phyloP scores from a whole-genome alignment of 2,329 filamentous ascomycete species.

The Paraconiothyrium brasiliense region DNA sequence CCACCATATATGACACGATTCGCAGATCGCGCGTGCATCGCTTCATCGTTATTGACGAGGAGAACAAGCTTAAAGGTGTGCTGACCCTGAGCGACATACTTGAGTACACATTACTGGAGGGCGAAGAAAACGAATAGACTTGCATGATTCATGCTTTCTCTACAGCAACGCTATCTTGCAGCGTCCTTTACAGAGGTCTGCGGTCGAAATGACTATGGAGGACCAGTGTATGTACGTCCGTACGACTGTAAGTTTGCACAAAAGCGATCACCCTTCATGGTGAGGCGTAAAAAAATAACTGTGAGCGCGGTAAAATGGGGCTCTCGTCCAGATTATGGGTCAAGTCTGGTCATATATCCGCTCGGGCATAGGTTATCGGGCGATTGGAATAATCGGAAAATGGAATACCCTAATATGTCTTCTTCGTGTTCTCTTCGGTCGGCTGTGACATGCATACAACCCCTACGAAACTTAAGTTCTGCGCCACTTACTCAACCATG shows the following conservation, averaged over 20 bases:
- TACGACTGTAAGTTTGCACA: neutral
- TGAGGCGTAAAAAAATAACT: neutral
- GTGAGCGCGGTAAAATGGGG: too few species aligned
- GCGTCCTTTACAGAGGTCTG: neutral
- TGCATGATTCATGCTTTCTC: neutral
- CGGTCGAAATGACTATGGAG: neutral
- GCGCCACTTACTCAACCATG: too few species aligned
- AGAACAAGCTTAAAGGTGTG: constrained; percentile 84
- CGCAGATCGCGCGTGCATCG: constrained; percentile 94
- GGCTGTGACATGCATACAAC: too few species aligned
- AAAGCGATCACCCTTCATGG: neutral
- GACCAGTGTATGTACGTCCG: neutral
- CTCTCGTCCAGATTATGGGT: too few species aligned
- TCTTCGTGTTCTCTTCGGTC: too few species aligned
- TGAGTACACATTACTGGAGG: constrained; percentile 88
- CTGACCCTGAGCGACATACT: constrained; percentile 96
- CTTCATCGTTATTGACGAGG: constrained; percentile 90
- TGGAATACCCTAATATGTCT: too few species aligned
- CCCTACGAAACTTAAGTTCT: too few species aligned
- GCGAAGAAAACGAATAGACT: constrained; percentile 64
- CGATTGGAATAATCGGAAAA: too few species aligned
- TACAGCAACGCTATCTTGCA: neutral
- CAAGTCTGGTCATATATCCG: too few species aligned
- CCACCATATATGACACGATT: constrained; percentile 96
- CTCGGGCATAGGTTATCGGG: too few species aligned